Base-by-base conservation (phyloP, 306 rosid species). In the Sechiopsis laciniata region DNA sequence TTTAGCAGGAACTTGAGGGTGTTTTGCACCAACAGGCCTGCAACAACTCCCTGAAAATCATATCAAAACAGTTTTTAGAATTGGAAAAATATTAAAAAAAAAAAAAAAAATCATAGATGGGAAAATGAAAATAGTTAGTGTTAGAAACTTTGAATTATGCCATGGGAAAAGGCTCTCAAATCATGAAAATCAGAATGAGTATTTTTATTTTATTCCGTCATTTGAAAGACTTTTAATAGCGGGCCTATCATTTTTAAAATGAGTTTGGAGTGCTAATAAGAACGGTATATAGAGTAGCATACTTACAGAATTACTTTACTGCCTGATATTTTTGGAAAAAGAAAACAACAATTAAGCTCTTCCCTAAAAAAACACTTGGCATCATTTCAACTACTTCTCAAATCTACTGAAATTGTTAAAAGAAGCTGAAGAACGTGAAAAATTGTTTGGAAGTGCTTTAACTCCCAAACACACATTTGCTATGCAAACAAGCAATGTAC, bases 21-120 rank as follows among this genome's bases (percentile, higher is more conserved):
- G 83, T 94, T 94, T 78, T 94, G 99, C 76, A 94, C 87, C 75
- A 94, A 89, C 73, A 94, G 96, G 74, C 97, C 99, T 48, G 97
- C 99, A 82, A 94, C 84, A 80, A 94, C 99, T 76, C 99, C 99
- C 97, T 94, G 79, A 35, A 74, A 75, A 80, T 32, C 56, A 21
- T 19, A 10, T 66, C 12, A 78, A 80, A 78, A n/a, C 22, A 73
- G 74, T 40, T 24, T 22, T 15, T 61, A 59, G 9, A 14, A 59
- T 17, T 17, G 46, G 56, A 51, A 32, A 46, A 46, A 6, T 46
- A 14, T 68, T 12, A 46, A 12, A 2, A 19, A 17, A 32, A 10
- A 32, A 10, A 32, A 10, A 20, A 2, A 0, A 71, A 52, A 51
- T 16, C 52, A 40, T 72, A 17, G 53, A 55, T 72, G 29, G 19